Evolutionary conservation across 2,329 filamentous ascomycete species (phyloP).

Genomic region (Aspergillus sp.): DNA sequence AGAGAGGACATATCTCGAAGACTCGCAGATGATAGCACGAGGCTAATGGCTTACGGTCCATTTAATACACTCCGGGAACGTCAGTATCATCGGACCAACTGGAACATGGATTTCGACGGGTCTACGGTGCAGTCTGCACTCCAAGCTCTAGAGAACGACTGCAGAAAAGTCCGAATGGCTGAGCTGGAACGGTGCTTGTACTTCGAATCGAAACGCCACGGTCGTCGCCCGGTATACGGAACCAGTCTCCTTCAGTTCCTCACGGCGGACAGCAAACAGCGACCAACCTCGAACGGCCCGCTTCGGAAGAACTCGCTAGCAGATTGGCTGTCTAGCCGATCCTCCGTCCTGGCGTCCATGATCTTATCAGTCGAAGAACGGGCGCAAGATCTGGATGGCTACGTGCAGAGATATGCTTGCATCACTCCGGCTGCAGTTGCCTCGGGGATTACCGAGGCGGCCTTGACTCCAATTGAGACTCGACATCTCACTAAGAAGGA

Average conservation of each 20-base stretch:
- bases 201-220: conserved; percentile 75
- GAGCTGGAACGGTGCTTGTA: conserved; percentile 80
- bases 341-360: conserved; percentile 54
- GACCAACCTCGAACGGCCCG: conserved; percentile 61
- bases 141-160: conserved; percentile 69
- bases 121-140: conserved; percentile 69
- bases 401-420: conserved; percentile 85
- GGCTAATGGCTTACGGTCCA: conserved; percentile 68
- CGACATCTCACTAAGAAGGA: conserved; percentile 44
- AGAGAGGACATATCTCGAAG: conserved; percentile 64
- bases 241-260: conserved; percentile 73
- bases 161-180: conserved; percentile 68
- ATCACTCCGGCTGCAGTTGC: conserved; percentile 87
- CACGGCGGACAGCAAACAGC: conserved; percentile 61
- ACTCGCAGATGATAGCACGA: conserved; percentile 54
- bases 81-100: conserved; percentile 59
- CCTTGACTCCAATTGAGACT: conserved; percentile 65
- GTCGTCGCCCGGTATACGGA: conserved; percentile 79
- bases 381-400: conserved; percentile 68
- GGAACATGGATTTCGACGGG: conserved; percentile 62
- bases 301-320: conserved; percentile 62
- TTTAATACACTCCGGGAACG: conserved; percentile 70
- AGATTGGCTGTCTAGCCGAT: conserved; percentile 73
- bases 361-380: conserved; percentile 74
- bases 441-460: conserved; percentile 67